A percentile compares a stretch with the other conserved stretches of the same genome.
These are phyloP conservation scores for Sclerotinia trifoliorum DNA, from an alignment of 2,329 filamentous ascomycete species.

Conservation along the genomic window DNA sequence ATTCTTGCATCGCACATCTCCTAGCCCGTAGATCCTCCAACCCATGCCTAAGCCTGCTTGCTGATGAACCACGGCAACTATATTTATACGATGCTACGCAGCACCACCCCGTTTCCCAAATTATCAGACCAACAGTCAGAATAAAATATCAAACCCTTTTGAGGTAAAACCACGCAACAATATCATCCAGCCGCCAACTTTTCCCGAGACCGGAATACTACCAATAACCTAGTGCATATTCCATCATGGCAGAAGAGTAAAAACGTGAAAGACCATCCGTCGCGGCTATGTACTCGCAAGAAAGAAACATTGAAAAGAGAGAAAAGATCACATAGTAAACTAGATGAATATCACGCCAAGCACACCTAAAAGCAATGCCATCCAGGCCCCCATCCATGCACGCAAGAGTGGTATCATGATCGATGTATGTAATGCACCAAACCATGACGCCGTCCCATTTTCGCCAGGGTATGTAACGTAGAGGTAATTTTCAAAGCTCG, in stretches of 20 bases:
- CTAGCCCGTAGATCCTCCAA: neutral
- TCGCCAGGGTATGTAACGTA: slow-evolving; percentile 16
- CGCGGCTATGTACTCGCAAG: slow-evolving; percentile 11
- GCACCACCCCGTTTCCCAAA: neutral
- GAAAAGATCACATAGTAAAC: slow-evolving; percentile 7
- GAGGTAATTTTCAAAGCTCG: slow-evolving; percentile 10
- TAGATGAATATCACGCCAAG: slow-evolving; percentile 15
- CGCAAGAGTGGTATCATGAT: slow-evolving; percentile 20
- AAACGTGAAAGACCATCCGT: neutral
- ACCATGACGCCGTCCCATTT: slow-evolving; percentile 18
- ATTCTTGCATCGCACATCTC: slow-evolving; percentile 8
- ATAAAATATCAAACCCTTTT: neutral
- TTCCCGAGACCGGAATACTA: neutral
- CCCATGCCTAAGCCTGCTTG: neutral
- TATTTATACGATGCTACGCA: slow-evolving; percentile 11
- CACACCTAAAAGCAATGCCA: slow-evolving; percentile 19
- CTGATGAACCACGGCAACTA: slow-evolving; percentile 13
- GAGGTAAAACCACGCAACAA: neutral
- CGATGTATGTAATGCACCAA: slow-evolving; percentile 19
- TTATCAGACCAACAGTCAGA: neutral
- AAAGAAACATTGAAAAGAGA: slow-evolving; percentile 2
- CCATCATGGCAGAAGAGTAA: neutral
- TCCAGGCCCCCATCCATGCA: slow-evolving; percentile 17
- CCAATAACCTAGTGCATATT: neutral
- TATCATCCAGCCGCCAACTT: neutral